A percentile compares a stretch with the other conserved stretches of the same genome.
Evolutionary conservation across 805 yeast species (phyloP).

Genomic region (Hanseniaspora opuntiae): DNA sequence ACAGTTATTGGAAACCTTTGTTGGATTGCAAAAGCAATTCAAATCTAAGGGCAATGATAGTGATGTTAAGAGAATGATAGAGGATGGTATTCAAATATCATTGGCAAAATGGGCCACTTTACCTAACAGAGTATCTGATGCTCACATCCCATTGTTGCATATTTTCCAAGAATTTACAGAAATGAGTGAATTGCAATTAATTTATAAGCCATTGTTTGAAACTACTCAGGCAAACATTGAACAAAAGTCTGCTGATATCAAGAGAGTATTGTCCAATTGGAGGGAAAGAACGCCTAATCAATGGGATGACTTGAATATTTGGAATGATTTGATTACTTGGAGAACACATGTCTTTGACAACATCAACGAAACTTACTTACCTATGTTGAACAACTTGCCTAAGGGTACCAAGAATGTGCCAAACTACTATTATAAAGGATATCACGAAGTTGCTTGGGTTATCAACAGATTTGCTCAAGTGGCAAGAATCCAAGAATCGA

Average conservation of each 20-base stretch:
- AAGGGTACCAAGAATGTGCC: conserved; percentile 61
- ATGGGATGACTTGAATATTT: conserved; percentile 94
- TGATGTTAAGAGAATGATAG: conserved; percentile 74
- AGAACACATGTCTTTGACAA: conserved; percentile 96
- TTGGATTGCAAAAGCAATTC: conserved; percentile 83
- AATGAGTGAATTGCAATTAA: conserved; percentile 92
- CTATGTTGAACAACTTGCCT: conserved; percentile 74
- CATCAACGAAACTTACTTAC: conserved; percentile 85
- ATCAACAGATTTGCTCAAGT: conserved; percentile 96
- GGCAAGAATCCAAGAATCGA: conserved; percentile 91
- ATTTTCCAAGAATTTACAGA: conserved; percentile 96
- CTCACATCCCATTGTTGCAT: conserved; percentile 81
- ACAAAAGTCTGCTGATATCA: conserved; percentile 82
- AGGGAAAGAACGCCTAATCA: conserved; percentile 88
- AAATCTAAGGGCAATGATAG: conserved; percentile 77
- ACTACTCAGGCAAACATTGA: conserved; percentile 89
- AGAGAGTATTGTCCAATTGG: conserved; percentile 93
- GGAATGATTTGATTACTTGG: conserved; percentile 98
- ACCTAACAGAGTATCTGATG: conserved; percentile 58
- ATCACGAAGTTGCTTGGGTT: conserved; percentile 98
- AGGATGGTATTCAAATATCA: conserved; percentile 90
- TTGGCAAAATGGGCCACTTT: conserved; percentile 85
- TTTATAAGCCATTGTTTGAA: conserved; percentile 71
- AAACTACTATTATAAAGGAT: conserved; percentile 93
- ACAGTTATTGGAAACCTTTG: conserved; percentile 87